phyloP scores from a whole-genome alignment of 352 stramenopile species.

The Globisporangium middletonii region DNA sequence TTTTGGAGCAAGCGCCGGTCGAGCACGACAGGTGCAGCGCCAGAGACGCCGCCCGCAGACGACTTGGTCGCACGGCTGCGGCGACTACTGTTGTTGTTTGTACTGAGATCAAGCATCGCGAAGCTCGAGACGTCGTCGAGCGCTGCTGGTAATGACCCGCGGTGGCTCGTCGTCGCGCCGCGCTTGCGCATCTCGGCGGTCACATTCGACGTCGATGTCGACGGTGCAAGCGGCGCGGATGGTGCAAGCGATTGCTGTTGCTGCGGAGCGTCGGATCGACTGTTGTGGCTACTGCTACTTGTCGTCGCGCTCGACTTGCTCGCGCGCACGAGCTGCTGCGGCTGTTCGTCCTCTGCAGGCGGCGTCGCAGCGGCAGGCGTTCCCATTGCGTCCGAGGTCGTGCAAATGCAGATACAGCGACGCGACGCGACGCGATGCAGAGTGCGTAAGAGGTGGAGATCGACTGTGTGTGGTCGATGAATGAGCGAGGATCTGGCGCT shows the following conservation, averaged over 20 bases:
- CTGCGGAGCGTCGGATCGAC: neutral
- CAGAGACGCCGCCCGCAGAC: neutral
- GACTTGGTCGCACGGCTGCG: neutral
- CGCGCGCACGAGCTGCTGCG: conserved; percentile 1
- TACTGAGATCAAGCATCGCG: neutral
- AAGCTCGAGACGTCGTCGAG: conserved; percentile 3
- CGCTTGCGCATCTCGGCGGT: conserved; percentile 11
- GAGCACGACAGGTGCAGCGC: conserved; percentile 24
- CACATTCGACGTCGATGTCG: conserved; percentile 10
- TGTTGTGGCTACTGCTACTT: neutral
- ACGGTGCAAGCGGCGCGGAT: neutral
- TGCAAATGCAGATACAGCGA: no score
- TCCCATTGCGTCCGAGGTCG: neutral
- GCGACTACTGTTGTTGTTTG: neutral
- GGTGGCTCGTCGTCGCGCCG: conserved; percentile 6
- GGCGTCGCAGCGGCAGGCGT: conserved; percentile 4
- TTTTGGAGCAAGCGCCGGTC: conserved; percentile 63
- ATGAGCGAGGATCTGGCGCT: no score
- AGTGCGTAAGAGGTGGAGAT: no score
- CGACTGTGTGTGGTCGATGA: no score
- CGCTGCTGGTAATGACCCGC: conserved; percentile 13
- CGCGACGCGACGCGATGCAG: no score
- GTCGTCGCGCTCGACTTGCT: neutral
- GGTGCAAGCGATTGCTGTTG: conserved; percentile 63
- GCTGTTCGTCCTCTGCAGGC: conserved; percentile 1